Evolutionary conservation across 106 monocot species (phyloP), one percentile per base, ranked within the genome.

Genomic region (Acorus gramineus): DNA sequence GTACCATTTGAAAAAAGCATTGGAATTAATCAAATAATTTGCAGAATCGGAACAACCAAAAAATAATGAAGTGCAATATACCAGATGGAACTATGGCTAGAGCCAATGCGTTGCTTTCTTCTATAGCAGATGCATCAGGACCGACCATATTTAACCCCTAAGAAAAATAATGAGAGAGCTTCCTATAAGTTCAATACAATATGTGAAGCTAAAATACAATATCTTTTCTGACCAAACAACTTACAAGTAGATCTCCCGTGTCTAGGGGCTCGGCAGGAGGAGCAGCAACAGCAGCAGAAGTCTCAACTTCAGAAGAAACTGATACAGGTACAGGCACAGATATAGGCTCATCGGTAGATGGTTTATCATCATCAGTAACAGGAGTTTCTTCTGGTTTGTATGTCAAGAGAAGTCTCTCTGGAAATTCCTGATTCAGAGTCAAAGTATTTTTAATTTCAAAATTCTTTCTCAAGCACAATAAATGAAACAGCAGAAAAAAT

Each of bases 331-430:
- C 66, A 59, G 75, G 67, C 51, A 59, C 65, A 11, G 60, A 55
- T 44, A 58, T 64, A 7, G 70, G 65, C 52, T 84, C 84, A 11
- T 75, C 82, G 70, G 69, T 4, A 8, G 62, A 6, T 65, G 62
- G 70, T 47, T 70, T 65, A 74, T 74, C 74, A 52, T 80, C 85
- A 52, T 84, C 80, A 56, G 55, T 49, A 57, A 60, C 66, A 67
- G 72, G 44, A 50, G 47, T 77, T 67, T 77, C 93, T 63, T 84
- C 84, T 58, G 82, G 79, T 80, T 90, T 95, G 74, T 95, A 95
- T 62, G 94, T 95, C 65, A 95, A 77, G 66, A 95, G 94, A 43
- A 95, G 86, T 56, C 90, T 80, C 77, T 95, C 94, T n/a, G 90
- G 90, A 50, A 87, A 86, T 72, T 95, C 94, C 94, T 95, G 73